Percentiles rank a stretch among this genome's conserved stretches.
Evolutionary conservation across 2,329 filamentous ascomycete genomes (phyloP).

Genomic region (Clathrospora elynae): DNA sequence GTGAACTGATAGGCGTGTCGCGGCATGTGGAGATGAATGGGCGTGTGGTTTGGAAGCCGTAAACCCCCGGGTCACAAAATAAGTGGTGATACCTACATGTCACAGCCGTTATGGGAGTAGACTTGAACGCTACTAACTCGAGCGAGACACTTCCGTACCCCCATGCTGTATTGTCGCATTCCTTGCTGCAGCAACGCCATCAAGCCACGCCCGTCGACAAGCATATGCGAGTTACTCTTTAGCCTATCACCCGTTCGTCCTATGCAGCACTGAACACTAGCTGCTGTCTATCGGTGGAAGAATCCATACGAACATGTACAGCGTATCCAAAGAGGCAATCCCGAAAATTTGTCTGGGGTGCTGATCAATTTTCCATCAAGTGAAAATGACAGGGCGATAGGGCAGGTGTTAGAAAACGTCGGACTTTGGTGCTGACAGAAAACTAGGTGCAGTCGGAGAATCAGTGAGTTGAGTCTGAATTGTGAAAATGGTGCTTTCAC

Average conservation of each 20-base stretch:
- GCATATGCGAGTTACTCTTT: no score
- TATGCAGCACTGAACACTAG: no score
- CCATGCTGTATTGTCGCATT: conserved; percentile 3
- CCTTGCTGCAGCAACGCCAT: conserved; percentile 6
- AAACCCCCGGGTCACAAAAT: neutral
- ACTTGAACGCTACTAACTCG: neutral
- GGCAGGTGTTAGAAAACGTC: no score
- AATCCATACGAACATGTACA: no score
- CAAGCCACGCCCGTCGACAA: no score
- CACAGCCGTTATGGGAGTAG: conserved; percentile 1
- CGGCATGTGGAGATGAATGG: neutral
- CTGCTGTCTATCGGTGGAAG: no score
- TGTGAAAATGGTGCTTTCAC: conserved; percentile 2
- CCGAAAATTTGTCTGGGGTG: no score
- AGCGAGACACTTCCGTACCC: neutral
- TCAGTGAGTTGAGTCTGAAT: conserved; percentile 1
- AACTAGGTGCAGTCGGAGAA: neutral
- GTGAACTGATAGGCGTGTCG: conserved; percentile 1
- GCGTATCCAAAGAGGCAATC: no score
- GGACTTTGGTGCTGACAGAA: neutral
- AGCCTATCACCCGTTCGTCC: no score
- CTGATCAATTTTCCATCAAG: no score
- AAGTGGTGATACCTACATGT: conserved; percentile 5
- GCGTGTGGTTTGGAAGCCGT: neutral
- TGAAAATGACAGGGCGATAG: no score